Evolutionary conservation across 352 stramenopile genomes (phyloP).

Genomic region (Phytophthora niederhauseri): DNA sequence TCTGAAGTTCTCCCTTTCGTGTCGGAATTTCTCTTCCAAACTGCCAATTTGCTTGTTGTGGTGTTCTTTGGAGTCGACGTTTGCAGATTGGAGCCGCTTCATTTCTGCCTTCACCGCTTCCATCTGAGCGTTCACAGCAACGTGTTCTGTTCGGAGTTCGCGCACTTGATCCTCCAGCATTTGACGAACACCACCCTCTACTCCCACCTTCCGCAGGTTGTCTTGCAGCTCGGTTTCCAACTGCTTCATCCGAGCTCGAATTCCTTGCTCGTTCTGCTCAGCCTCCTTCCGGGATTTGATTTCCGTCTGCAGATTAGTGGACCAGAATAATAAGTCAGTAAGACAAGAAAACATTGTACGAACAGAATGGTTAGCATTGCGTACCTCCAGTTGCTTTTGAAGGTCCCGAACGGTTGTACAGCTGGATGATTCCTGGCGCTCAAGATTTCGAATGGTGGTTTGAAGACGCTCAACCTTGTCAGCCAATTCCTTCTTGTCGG

Average conservation of each 20-base stretch:
- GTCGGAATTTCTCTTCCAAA: constrained; percentile 46
- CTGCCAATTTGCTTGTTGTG: constrained; percentile 36
- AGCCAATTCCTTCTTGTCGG: constrained; percentile 68
- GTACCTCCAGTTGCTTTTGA: constrained; percentile 54
- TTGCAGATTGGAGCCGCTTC: constrained; percentile 50
- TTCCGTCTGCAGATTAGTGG: constrained; percentile 28
- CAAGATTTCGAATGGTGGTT: constrained; percentile 48
- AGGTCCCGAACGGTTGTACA: constrained; percentile 53
- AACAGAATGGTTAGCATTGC: constrained; percentile 2
- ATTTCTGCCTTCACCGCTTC: constrained; percentile 79
- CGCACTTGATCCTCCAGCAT: constrained; percentile 76
- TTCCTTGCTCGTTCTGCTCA: constrained; percentile 42
- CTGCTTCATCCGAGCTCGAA: constrained; percentile 47
- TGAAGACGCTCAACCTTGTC: constrained; percentile 70
- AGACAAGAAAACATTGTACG: constrained; percentile 2
- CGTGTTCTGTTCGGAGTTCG: constrained; percentile 73
- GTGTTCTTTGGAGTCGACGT: constrained; percentile 50
- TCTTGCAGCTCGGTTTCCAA: constrained; percentile 62
- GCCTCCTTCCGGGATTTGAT: constrained; percentile 33
- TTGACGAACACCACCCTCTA: constrained; percentile 67
- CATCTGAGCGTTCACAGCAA: constrained; percentile 83
- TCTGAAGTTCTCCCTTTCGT: constrained; percentile 43
- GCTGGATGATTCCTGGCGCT: constrained; percentile 57
- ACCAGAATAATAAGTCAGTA: constrained; percentile 9
- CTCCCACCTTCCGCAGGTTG: constrained; percentile 55